Evolutionary conservation across 2,329 filamentous ascomycete species (phyloP), one percentile per base, ranked within the genome.

Genomic region (Emydomyces testavorans): DNA sequence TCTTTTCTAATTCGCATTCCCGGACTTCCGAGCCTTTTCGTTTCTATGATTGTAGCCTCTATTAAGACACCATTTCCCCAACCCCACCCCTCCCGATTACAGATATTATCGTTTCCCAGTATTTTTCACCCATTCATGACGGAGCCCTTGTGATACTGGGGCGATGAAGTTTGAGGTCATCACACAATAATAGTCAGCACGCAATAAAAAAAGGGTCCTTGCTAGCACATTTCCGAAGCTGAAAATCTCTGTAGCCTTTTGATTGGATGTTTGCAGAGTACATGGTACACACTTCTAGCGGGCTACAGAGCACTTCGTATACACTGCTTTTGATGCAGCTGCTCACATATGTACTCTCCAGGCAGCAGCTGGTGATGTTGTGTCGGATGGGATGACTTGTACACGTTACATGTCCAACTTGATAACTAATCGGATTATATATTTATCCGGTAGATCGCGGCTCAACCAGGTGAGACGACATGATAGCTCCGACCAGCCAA

Each of bases 41-140:
- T 45, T 18, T 20, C 20, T 3, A 42, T 42, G 21, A 11, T 26
- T 45, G 21, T 44, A 35, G 41, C 41, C 31, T 36, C 26, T 35
- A 31, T 13, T 35, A 23, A 15, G 31, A 45, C 11, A 31, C 20
- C 16, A 24, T 34, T 44, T n/a, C 31, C n/a, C 29, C 15, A 5
- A 24, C 11, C 21, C 36, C 36, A 6, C 29, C 29, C 29, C 29
- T n/a, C 11, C 29, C n/a, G 29, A 31, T 38, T 38, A 20, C 13
- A n/a, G n/a, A n/a, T n/a, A n/a, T n/a, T 13, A 16, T 6, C 20
- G n/a, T 43, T 43, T 11, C 40, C 28, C 28, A 32, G 13, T 34
- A 34, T 34, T 18, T 29, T 29, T 2, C 18, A 16, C 40, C 40
- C 13, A 15, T 10, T 15, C 18, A 11, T 21, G 35, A 38, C 16